phyloP scores from a whole-genome alignment of 306 rosid genomes.

The Citrullus amarus region DNA sequence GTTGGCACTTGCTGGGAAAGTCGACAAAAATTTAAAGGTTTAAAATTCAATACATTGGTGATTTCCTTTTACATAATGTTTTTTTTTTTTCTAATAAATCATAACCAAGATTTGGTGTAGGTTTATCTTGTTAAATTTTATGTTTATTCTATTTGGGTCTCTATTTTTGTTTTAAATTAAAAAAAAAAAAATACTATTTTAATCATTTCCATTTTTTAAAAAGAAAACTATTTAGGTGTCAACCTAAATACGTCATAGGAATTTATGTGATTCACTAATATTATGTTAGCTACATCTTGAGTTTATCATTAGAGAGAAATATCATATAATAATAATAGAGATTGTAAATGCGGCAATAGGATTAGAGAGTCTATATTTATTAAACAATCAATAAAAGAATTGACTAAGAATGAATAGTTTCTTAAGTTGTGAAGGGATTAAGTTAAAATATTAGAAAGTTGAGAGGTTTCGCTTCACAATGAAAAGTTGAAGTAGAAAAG shows the following conservation, averaged over 20 bases:
- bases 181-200: too few species aligned
- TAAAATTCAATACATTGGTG: not conserved
- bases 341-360: too few species aligned
- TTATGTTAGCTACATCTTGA: too few species aligned
- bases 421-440: not conserved
- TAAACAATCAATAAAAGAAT: too few species aligned
- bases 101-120: not conserved
- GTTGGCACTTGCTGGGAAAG: constrained; percentile 66
- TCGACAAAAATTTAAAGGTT: constrained; percentile 48
- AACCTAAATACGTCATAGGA: too few species aligned
- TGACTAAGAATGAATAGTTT: not conserved
- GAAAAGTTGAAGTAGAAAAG: not conserved
- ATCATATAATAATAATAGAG: too few species aligned
- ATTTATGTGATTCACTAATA: too few species aligned
- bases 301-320: too few species aligned
- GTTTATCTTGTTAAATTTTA: not conserved
- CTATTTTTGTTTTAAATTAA: too few species aligned
- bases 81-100: not conserved
- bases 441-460: not conserved
- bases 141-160: not conserved
- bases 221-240: too few species aligned
- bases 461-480: not conserved
- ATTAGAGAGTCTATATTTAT: too few species aligned
- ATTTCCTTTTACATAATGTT: not conserved
- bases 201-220: too few species aligned